phyloP scores from a whole-genome alignment of 352 stramenopile species.

The Globisporangium yorkense region DNA sequence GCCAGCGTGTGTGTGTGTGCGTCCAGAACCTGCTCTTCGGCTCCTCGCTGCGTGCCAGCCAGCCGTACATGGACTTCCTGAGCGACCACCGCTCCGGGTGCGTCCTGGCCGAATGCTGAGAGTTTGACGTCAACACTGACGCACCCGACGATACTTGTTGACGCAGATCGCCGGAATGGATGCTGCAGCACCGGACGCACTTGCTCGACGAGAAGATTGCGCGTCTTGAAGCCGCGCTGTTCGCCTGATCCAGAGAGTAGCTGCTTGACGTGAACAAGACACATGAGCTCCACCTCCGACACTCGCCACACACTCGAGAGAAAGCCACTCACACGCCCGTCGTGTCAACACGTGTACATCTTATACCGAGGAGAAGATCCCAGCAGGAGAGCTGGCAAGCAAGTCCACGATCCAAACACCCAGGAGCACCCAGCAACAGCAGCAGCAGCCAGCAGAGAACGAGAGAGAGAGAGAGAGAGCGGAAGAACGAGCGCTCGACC shows the following conservation, averaged over 20 bases:
- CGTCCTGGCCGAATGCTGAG: neutral
- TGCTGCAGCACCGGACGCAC: conserved; percentile 28
- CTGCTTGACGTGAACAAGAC: too few species aligned
- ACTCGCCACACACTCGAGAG: too few species aligned
- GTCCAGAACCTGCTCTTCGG: conserved; percentile 39
- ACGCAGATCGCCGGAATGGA: conserved; percentile 39
- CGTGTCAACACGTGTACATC: too few species aligned
- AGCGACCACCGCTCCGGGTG: conserved; percentile 41
- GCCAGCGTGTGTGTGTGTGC: neutral
- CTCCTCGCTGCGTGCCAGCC: conserved; percentile 38
- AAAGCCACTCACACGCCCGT: too few species aligned
- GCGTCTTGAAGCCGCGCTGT: conserved; percentile 33
- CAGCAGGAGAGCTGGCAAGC: too few species aligned
- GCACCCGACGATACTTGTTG: neutral
- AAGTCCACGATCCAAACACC: too few species aligned
- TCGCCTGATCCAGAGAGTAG: conserved; percentile 13
- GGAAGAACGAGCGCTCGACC: neutral
- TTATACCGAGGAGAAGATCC: too few species aligned
- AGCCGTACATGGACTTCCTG: conserved; percentile 49
- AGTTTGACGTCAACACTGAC: neutral
- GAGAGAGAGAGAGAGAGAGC: neutral
- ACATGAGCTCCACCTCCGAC: too few species aligned
- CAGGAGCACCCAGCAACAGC: neutral
- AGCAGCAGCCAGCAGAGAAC: neutral
- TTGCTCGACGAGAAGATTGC: conserved; percentile 37